A percentile compares a stretch with the other conserved stretches of the same genome.
phyloP scores from a whole-genome alignment of 345 rosid genomes.

The Aquilaria yunnanensis region DNA sequence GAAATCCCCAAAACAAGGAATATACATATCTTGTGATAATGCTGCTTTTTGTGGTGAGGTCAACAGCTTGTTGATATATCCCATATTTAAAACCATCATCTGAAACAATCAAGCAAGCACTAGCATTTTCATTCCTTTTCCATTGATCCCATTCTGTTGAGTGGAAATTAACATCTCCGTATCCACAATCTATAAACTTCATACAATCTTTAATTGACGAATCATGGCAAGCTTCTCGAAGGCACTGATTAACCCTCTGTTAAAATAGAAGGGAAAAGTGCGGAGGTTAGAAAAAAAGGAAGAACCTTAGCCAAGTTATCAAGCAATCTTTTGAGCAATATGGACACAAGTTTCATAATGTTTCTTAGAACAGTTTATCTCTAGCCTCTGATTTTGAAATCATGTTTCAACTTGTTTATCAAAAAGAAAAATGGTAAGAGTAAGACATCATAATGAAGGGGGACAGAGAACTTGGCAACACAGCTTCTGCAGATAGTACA shows the following conservation, averaged over 20 bases:
- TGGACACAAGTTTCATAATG: too few species aligned
- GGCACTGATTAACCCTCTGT: constrained; percentile 92
- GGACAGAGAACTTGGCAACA: too few species aligned
- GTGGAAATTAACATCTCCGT: not conserved
- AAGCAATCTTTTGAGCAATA: too few species aligned
- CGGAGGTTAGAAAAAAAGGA: not conserved
- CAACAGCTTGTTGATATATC: constrained; percentile 45
- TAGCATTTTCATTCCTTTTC: constrained; percentile 28
- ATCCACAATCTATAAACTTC: constrained; percentile 58
- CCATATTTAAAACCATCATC: constrained; percentile 44
- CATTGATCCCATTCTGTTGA: constrained; percentile 10
- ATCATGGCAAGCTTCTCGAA: constrained; percentile 50
- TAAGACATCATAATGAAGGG: too few species aligned
- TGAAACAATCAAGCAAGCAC: constrained; percentile 35
- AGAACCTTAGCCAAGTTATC: not conserved
- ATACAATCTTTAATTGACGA: constrained; percentile 11
- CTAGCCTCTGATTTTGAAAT: too few species aligned
- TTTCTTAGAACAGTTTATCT: too few species aligned
- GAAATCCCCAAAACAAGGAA: constrained; percentile 94
- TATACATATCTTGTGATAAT: constrained; percentile 55
- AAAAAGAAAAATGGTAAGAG: too few species aligned
- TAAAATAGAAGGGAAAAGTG: constrained; percentile 4
- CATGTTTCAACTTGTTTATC: too few species aligned
- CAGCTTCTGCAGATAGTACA: too few species aligned
- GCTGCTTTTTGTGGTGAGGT: constrained; percentile 37